A percentile compares a stretch with the other conserved stretches of the same genome.
These are phyloP conservation scores for Carex sylvatica DNA, from an alignment of 202 grass and related monocot species.

Conservation along the genomic window DNA sequence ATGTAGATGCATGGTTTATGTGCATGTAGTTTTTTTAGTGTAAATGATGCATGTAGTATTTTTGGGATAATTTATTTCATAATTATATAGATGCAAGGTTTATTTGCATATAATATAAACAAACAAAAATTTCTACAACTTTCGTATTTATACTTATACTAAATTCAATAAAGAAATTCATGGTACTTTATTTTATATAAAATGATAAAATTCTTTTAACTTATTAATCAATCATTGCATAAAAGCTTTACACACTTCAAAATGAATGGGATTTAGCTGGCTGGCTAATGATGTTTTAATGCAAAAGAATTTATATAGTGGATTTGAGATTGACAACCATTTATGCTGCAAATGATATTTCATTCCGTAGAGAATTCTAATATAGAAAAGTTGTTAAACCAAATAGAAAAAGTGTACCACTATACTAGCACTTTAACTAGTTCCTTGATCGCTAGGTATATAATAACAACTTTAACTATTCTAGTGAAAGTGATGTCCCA, in stretches of 20 bases:
- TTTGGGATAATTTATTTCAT: too few species aligned
- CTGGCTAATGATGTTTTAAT: slow-evolving; percentile 5
- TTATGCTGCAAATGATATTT: slow-evolving; percentile 6
- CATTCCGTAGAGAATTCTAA: background rate
- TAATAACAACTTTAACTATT: background rate
- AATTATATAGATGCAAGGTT: too few species aligned
- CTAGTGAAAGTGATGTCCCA: background rate
- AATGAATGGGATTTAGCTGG: slow-evolving; percentile 13
- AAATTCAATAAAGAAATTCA: background rate
- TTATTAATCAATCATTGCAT: background rate
- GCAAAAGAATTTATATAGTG: slow-evolving; percentile 3
- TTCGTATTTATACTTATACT: background rate
- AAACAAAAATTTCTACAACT: background rate
- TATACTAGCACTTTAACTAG: background rate
- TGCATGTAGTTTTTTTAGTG: too few species aligned
- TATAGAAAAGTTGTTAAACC: background rate
- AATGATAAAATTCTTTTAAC: background rate
- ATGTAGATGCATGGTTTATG: too few species aligned
- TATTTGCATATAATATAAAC: too few species aligned
- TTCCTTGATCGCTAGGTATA: slow-evolving; percentile 12
- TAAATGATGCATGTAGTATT: too few species aligned
- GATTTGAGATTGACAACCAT: slow-evolving; percentile 27
- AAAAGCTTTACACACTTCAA: background rate
- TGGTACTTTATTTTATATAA: background rate
- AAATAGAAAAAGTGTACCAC: background rate